Percentiles rank a stretch among this genome's conserved stretches.
These are phyloP conservation scores for Westerdykella ornata DNA, from an alignment of 2,329 filamentous ascomycete species.

Conservation along the genomic window DNA sequence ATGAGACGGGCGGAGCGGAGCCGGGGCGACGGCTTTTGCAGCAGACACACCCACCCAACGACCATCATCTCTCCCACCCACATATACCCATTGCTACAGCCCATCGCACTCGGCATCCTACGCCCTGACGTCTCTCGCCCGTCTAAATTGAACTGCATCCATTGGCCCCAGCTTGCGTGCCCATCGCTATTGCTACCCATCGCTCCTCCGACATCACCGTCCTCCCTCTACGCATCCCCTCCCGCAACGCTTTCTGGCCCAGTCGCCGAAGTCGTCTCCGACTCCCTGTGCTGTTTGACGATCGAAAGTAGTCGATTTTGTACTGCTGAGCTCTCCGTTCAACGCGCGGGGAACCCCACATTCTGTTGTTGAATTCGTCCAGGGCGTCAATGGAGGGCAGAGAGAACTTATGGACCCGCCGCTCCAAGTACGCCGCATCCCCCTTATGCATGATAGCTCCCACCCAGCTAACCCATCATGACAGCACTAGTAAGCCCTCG, in stretches of 20 bases:
- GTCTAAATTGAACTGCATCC: slow-evolving; percentile 2
- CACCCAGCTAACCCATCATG: slow-evolving; percentile 23
- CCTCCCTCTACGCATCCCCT: slow-evolving; percentile 16
- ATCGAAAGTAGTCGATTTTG: background rate
- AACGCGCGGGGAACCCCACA: too few relatives aligned
- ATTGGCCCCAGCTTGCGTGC: slow-evolving; percentile 4
- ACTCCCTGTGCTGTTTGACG: slow-evolving; percentile 11
- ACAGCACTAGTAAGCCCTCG: slow-evolving; percentile 81
- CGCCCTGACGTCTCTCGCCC: slow-evolving; percentile 2
- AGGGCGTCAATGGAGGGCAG: slow-evolving; percentile 37
- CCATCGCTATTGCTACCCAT: slow-evolving; percentile 6
- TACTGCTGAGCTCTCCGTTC: slow-evolving; percentile 6
- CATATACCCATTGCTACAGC: background rate
- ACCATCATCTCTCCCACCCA: background rate
- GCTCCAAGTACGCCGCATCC: slow-evolving; percentile 61
- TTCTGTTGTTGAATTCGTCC: background rate
- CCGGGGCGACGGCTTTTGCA: background rate
- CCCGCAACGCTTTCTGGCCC: slow-evolving; percentile 31
- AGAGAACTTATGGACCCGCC: slow-evolving; percentile 64
- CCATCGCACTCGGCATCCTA: slow-evolving; percentile 1
- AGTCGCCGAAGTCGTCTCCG: slow-evolving; percentile 28
- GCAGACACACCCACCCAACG: background rate
- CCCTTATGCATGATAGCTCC: slow-evolving; percentile 13
- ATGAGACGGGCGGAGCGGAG: background rate
- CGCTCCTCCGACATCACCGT: slow-evolving; percentile 1